These are phyloP conservation scores for Ambrosia hybrid DNA, from an alignment of 140 eudicot genomes.

Conservation along the genomic window DNA sequence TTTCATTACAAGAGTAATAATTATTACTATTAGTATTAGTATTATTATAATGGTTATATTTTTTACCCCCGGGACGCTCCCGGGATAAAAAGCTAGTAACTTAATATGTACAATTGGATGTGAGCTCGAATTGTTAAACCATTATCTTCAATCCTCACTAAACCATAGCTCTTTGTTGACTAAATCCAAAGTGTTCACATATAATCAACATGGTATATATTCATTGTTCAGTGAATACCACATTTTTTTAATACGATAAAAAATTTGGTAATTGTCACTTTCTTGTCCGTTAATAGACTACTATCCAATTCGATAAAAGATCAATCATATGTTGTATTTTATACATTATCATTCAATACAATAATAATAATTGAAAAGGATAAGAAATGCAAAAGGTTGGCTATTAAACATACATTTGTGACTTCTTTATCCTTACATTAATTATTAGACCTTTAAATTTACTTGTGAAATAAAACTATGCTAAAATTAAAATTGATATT, in stretches of 20 bases:
- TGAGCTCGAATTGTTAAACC: no score
- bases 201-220: background rate
- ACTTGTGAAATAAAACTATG: no score
- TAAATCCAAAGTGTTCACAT: background rate
- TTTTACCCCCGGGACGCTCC: no score
- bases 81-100: no score
- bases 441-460: no score
- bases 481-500: no score
- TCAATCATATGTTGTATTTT: background rate
- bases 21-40: no score
- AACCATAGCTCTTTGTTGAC: conserved; percentile 1
- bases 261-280: conserved; percentile 17
- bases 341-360: background rate
- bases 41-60: no score
- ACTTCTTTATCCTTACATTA: no score
- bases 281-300: conserved; percentile 8
- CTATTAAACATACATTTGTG: no score
- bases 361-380: background rate
- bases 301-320: background rate
- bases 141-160: background rate
- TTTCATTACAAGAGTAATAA: no score
- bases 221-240: background rate
- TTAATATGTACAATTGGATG: background rate
- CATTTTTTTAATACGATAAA: background rate
- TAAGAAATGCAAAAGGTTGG: background rate